phyloP scores from a whole-genome alignment of 176 grass and related monocot species.

The Eremochloa ophiuroides region DNA sequence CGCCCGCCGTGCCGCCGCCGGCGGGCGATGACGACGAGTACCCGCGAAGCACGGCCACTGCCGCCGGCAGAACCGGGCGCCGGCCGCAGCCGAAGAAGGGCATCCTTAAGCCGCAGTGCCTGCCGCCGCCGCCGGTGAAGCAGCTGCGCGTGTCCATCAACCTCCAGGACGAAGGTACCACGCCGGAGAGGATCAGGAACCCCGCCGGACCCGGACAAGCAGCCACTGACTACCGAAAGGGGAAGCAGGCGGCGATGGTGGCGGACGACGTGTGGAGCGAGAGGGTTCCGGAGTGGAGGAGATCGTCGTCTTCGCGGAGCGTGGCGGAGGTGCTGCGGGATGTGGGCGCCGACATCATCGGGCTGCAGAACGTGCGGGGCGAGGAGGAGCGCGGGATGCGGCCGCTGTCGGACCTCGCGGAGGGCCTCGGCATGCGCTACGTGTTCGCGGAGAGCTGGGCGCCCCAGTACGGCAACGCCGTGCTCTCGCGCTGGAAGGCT shows the following conservation, averaged over 20 bases:
- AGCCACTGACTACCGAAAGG: too few species aligned
- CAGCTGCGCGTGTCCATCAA: constrained; percentile 90
- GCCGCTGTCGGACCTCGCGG: constrained; percentile 80
- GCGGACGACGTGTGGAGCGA: too few species aligned
- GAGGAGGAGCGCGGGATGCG: constrained; percentile 92
- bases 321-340: constrained; percentile 84
- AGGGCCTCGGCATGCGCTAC: constrained; percentile 83
- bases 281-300: too few species aligned
- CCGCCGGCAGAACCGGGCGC: constrained; percentile 19
- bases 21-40: too few species aligned
- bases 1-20: constrained; percentile 57
- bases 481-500: constrained; percentile 81
- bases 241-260: neutral
- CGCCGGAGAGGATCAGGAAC: too few species aligned
- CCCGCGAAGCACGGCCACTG: too few species aligned
- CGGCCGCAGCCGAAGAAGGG: constrained; percentile 74
- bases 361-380: constrained; percentile 84
- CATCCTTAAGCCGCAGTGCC: constrained; percentile 80
- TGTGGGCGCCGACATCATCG: constrained; percentile 78
- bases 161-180: constrained; percentile 91
- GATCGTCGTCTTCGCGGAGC: constrained; percentile 35
- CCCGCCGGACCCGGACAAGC: too few species aligned
- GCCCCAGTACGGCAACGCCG: constrained; percentile 89
- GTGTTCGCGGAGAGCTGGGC: constrained; percentile 99
- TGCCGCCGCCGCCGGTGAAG: constrained; percentile 29